Conservation (phyloP, 2,329 filamentous ascomycete genomes). For the Phaeosphaeria sp. region DNA sequence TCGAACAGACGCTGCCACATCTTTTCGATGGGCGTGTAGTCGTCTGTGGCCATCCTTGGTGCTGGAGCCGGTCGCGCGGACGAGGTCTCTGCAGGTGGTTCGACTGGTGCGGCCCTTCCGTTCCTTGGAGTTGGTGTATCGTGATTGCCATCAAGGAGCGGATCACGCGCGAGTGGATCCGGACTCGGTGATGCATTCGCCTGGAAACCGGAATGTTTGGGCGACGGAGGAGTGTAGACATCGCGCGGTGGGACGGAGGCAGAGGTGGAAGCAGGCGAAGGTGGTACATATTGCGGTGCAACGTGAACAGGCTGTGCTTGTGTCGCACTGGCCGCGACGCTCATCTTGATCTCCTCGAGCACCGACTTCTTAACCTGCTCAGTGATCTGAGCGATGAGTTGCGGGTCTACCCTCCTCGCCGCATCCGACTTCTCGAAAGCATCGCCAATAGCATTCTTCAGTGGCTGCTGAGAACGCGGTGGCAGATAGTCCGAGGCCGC, state of each 20-base stretch:
- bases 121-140: constrained; percentile 38
- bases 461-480: constrained; percentile 54
- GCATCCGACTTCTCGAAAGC: constrained; percentile 61
- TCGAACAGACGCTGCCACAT: constrained; percentile 82
- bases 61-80: constrained; percentile 35
- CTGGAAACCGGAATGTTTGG: constrained; percentile 44
- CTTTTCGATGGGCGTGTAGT: constrained; percentile 61
- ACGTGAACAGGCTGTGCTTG: constrained; percentile 33
- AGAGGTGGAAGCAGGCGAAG: constrained; percentile 54
- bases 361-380: constrained; percentile 60
- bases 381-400: constrained; percentile 68
- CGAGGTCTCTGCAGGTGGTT: constrained; percentile 18
- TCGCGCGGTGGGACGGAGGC: constrained; percentile 57
- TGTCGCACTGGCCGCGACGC: constrained; percentile 36
- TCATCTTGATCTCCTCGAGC: constrained; percentile 56
- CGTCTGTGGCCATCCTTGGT: constrained; percentile 42
- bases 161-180: constrained; percentile 38
- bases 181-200: constrained; percentile 46
- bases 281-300: constrained; percentile 46
- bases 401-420: constrained; percentile 62
- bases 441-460: constrained; percentile 64
- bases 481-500: constrained; percentile 40
- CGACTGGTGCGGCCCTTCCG: constrained; percentile 32
- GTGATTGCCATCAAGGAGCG: constrained; percentile 40
- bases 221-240: constrained; percentile 64